Evolutionary conservation across 495 filamentous ascomycete genomes (phyloP), one percentile per base, ranked within the genome.

Genomic region (Penicillium salamii): DNA sequence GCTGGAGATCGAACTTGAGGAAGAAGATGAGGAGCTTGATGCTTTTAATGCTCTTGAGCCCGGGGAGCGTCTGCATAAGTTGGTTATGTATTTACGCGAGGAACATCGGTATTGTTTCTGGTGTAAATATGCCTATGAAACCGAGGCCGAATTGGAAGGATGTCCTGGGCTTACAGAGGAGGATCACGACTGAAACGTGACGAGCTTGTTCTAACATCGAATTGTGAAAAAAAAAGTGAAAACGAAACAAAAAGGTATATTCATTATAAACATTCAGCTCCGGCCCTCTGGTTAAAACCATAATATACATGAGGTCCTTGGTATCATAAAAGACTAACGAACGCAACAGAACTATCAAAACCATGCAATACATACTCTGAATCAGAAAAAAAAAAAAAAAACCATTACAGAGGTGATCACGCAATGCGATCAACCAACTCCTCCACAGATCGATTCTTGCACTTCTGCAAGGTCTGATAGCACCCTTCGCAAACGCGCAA

Each of bases 161-260:
- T 98, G 93, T 77, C 91, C 93, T 1, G 95, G 95, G 0, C 44
- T 85, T 12, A 89, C 85, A 4, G 95, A 97, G 70, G 92, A 97
- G 59, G 90, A 96, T 60, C 92, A 97, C 61, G 92, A 91, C 63
- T 96, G 36, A 71, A 18, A 8, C 18, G n/a, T n/a, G n/a, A n/a
- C n/a, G n/a, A n/a, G 3, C 29, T 32, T 32, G 3, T 32, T 5
- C 12, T 12, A 32, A 8, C 7, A 32, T 26, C 23, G 11, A 32
- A 32, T 32, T 11, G n/a, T n/a, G n/a, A n/a, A n/a, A n/a, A n/a
- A n/a, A n/a, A n/a, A n/a, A n/a, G n/a, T n/a, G n/a, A n/a, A n/a
- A n/a, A n/a, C n/a, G n/a, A n/a, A n/a, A n/a, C n/a, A 14, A 31
- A 42, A 20, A 43, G 17, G 40, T 21, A 42, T 12, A 37, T 52